Conservation (phyloP, 116 monocot species). For the Zostera marina region DNA sequence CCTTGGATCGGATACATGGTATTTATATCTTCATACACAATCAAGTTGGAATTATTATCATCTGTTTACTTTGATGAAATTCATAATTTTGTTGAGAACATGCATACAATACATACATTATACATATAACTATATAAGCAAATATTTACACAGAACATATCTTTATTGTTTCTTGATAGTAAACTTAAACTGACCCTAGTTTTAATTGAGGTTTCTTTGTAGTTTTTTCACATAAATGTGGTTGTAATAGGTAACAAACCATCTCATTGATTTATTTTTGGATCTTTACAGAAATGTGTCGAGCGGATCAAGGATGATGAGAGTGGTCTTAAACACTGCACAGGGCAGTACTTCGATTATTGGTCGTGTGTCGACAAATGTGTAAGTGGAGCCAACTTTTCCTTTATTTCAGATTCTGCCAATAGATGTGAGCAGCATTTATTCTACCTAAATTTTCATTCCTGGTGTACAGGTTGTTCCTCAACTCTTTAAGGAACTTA, state of each 20-base stretch:
- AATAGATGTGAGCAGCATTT: not conserved
- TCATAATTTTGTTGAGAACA: not conserved
- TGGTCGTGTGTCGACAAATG: conserved; percentile 62
- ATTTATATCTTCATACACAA: not conserved
- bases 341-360: conserved; percentile 74
- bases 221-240: not conserved
- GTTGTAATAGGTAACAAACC: not conserved
- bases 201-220: too few species aligned
- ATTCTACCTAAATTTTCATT: not conserved
- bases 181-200: too few species aligned
- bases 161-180: too few species aligned
- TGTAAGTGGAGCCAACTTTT: conserved; percentile 28
- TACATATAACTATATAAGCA: too few species aligned
- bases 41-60: too few species aligned
- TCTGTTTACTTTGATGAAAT: not conserved
- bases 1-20: conserved; percentile 4
- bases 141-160: too few species aligned
- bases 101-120: too few species aligned
- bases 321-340: conserved; percentile 61
- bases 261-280: not conserved
- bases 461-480: not conserved
- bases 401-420: not conserved
- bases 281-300: conserved; percentile 29
- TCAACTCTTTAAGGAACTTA: conserved; percentile 2
- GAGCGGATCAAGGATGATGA: conserved; percentile 53